These are phyloP conservation scores for Pythium guiyangense DNA, from an alignment of 352 stramenopile genomes.

Conservation along the genomic window DNA sequence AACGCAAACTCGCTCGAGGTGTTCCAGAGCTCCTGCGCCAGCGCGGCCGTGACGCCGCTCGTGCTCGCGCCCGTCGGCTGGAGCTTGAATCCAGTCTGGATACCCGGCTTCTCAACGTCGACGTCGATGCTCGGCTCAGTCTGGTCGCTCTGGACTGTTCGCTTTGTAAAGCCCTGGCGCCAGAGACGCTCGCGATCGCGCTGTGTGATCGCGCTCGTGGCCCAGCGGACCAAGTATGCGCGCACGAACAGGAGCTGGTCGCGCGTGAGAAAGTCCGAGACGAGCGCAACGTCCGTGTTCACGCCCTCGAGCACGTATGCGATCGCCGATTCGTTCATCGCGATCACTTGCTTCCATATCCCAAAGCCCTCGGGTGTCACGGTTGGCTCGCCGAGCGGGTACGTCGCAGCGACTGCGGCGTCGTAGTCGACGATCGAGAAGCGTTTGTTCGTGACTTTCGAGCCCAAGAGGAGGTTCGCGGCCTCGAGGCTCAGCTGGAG, in stretches of 20 bases:
- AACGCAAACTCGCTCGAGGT: constrained; percentile 32
- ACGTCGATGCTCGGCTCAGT: constrained; percentile 56
- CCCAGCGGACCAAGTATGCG: constrained; percentile 56
- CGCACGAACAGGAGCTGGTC: constrained; percentile 52
- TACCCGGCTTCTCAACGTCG: constrained; percentile 35
- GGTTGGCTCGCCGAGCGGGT: constrained; percentile 21
- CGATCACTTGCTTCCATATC: constrained; percentile 76
- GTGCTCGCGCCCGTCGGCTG: constrained; percentile 19
- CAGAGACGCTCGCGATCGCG: constrained; percentile 65
- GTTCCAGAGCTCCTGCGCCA: constrained; percentile 47
- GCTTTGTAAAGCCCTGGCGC: constrained; percentile 37
- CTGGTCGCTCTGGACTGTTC: constrained; percentile 35
- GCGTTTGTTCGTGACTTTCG: constrained; percentile 41
- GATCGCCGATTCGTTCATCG: constrained; percentile 57
- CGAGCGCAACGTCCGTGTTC: constrained; percentile 53
- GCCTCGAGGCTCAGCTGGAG: constrained; percentile 58
- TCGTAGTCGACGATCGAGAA: constrained; percentile 76
- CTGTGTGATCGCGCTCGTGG: constrained; percentile 28
- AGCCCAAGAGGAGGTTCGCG: constrained; percentile 45
- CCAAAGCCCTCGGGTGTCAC: constrained; percentile 49
- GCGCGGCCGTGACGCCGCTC: constrained; percentile 26
- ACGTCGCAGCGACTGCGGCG: constrained; percentile 12
- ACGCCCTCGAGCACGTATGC: constrained; percentile 44
- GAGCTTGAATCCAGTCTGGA: constrained; percentile 56
- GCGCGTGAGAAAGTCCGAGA: constrained; percentile 47